These are phyloP conservation scores for Buddleja alternifolia DNA, from an alignment of 257 asterid genomes.

Conservation along the genomic window DNA sequence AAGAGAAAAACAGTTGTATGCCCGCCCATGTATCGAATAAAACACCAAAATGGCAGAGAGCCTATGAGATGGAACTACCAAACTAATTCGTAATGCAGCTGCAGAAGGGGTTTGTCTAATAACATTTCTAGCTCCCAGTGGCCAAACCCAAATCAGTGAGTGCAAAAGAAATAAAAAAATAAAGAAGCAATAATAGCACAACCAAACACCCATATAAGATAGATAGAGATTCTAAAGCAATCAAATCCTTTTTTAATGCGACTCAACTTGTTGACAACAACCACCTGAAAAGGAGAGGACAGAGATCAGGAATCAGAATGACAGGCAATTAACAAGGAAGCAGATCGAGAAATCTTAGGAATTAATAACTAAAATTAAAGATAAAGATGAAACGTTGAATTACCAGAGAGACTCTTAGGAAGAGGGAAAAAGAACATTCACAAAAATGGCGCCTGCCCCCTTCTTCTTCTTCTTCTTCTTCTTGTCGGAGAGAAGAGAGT, in stretches of 20 bases:
- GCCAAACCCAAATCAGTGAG: no score
- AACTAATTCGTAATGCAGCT: conserved; percentile 22
- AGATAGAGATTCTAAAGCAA: neutral
- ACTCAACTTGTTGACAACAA: conserved; percentile 16
- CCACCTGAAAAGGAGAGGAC: conserved; percentile 40
- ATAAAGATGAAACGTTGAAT: conserved; percentile 34
- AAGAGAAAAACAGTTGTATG: no score
- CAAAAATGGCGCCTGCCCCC: conserved; percentile 18
- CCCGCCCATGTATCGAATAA: no score
- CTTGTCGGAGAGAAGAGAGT: conserved; percentile 45
- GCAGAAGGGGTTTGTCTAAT: neutral
- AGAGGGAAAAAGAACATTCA: conserved; percentile 32
- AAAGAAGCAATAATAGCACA: neutral
- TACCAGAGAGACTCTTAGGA: conserved; percentile 40
- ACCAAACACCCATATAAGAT: neutral
- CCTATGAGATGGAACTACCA: conserved; percentile 7
- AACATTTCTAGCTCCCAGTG: conserved; percentile 5
- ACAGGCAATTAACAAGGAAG: conserved; percentile 35
- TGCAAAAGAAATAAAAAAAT: neutral
- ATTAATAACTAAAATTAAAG: conserved; percentile 9
- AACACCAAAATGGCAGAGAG: no score
- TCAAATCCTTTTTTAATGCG: conserved; percentile 8
- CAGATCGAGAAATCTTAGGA: conserved; percentile 44
- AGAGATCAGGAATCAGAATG: conserved; percentile 25
- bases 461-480: conserved; percentile 24